These are phyloP conservation scores for Penicillium psychrofluorescens DNA, from an alignment of 495 filamentous ascomycete species.

Conservation along the genomic window DNA sequence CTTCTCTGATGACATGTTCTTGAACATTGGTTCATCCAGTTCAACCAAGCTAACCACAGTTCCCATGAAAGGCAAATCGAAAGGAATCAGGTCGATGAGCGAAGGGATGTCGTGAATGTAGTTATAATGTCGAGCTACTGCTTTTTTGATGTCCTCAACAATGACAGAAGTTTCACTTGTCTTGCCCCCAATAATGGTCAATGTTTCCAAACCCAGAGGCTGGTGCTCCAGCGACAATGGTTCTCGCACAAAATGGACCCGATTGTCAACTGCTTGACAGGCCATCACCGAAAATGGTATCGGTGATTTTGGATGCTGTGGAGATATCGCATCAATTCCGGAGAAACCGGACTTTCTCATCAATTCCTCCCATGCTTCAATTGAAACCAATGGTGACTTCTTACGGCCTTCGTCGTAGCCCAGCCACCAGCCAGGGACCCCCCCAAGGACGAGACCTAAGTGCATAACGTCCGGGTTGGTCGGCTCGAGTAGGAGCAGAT, in stretches of 20 bases:
- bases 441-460: conserved; percentile 25
- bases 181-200: conserved; percentile 22
- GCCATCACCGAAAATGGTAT: conserved; percentile 34
- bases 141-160: conserved; percentile 2
- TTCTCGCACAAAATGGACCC: conserved; percentile 22
- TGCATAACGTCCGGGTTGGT: conserved; percentile 24
- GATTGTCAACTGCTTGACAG: conserved; percentile 37
- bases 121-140: conserved; percentile 6
- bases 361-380: conserved; percentile 27
- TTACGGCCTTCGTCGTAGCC: conserved; percentile 36
- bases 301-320: conserved; percentile 4
- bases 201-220: conserved; percentile 5
- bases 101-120: conserved; percentile 4
- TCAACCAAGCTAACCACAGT: conserved; percentile 39
- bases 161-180: conserved; percentile 5
- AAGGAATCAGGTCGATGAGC: conserved; percentile 6
- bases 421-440: conserved; percentile 46
- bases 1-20: conserved; percentile 18
- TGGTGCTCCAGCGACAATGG: conserved; percentile 8
- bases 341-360: conserved; percentile 38
- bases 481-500: conserved; percentile 40
- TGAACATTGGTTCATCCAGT: conserved; percentile 34
- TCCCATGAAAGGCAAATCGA: conserved; percentile 13
- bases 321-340: conserved; percentile 32
- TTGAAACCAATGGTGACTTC: conserved; percentile 24